Conservation (phyloP, 73 alveolate genomes). For the Paramecium caudatum region DNA sequence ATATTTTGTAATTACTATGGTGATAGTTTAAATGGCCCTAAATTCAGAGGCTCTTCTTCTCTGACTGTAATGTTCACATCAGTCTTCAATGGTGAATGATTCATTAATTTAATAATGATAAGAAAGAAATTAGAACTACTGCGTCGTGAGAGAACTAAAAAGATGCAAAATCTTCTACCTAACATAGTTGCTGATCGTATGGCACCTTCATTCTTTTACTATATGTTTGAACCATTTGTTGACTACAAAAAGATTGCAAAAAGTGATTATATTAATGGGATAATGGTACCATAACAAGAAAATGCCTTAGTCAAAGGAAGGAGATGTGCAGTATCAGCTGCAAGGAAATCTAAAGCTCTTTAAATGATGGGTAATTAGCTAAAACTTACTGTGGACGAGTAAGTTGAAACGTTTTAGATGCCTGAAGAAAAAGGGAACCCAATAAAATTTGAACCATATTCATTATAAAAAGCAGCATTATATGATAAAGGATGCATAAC, state of each 20-base stretch:
- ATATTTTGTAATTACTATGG: neutral
- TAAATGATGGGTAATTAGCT: slow-evolving; percentile 55
- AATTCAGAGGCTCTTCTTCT: neutral
- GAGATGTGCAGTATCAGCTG: neutral
- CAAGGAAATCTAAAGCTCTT: slow-evolving; percentile 27
- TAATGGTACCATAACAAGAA: slow-evolving; percentile 17
- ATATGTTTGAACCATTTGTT: slow-evolving; percentile 42
- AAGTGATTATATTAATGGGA: neutral
- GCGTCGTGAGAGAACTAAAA: slow-evolving; percentile 1
- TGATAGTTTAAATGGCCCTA: neutral
- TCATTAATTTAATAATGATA: slow-evolving; percentile 55
- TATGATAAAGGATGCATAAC: slow-evolving; percentile 78
- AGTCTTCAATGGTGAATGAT: slow-evolving; percentile 13
- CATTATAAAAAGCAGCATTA: slow-evolving; percentile 61
- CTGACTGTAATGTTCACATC: slow-evolving; percentile 10
- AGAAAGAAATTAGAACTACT: slow-evolving; percentile 45
- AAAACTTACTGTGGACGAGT: slow-evolving; percentile 52
- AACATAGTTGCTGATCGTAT: slow-evolving; percentile 38
- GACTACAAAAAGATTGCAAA: slow-evolving; percentile 3
- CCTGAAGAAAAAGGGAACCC: slow-evolving; percentile 47
- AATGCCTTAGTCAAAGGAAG: slow-evolving; percentile 2
- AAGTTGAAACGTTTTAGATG: neutral
- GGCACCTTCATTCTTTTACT: slow-evolving; percentile 68
- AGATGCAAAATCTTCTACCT: slow-evolving; percentile 59
- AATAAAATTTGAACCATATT: slow-evolving; percentile 58